Conservation (phyloP, 495 filamentous ascomycete genomes). For the Penicillium mononematosum region DNA sequence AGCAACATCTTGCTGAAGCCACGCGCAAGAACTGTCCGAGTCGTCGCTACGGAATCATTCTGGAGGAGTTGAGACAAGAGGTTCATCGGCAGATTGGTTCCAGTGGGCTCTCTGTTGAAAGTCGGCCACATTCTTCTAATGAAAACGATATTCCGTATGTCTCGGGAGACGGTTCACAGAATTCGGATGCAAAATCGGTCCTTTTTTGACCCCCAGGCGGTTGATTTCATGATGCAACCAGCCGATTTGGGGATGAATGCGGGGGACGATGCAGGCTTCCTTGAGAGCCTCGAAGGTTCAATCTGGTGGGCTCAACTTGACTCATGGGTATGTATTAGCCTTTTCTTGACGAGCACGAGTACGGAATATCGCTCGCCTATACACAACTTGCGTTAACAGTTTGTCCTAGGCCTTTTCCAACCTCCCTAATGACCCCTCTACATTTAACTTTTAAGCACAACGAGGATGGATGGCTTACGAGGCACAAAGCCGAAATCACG, state of each 20-base stretch:
- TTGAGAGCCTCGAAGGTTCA: constrained; percentile 35
- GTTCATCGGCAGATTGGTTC: constrained; percentile 41
- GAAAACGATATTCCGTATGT: constrained; percentile 9
- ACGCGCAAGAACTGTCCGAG: constrained; percentile 51
- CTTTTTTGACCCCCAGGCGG: constrained; percentile 16
- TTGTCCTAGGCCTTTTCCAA: constrained; percentile 27
- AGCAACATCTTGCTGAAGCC: constrained; percentile 49
- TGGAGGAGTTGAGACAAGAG: constrained; percentile 47
- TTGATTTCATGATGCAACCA: constrained; percentile 14
- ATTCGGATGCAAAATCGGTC: constrained; percentile 6
- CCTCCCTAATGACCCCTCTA: constrained; percentile 26
- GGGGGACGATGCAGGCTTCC: constrained; percentile 17
- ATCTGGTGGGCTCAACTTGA: constrained; percentile 40
- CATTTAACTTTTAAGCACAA: constrained; percentile 12
- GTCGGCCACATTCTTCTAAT: constrained; percentile 2
- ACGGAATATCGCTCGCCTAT: not conserved
- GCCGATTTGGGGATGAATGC: constrained; percentile 1
- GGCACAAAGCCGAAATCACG: not conserved
- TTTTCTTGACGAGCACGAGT: not conserved
- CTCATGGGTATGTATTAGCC: constrained; percentile 30
- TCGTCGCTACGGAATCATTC: constrained; percentile 51
- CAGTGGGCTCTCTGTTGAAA: constrained; percentile 11
- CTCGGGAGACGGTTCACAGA: not conserved
- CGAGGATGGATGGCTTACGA: not conserved
- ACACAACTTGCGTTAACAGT: not conserved